Conservation (phyloP, 768 basidiomycete genomes). For the Boletus sensibilis region DNA sequence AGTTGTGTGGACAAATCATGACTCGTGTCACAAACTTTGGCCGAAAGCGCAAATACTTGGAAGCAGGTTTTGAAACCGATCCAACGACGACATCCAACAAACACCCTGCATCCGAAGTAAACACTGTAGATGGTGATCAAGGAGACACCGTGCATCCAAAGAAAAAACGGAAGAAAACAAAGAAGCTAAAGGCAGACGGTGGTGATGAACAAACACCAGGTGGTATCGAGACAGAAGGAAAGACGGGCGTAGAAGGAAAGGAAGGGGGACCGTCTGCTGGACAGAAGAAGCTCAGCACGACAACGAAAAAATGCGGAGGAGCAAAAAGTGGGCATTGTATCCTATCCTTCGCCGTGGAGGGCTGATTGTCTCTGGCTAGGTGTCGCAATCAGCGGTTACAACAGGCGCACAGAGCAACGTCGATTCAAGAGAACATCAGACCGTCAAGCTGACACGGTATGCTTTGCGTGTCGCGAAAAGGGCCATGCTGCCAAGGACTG, state of each 20-base stretch:
- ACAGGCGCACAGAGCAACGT: slow-evolving; percentile 53
- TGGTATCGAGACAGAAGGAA: slow-evolving; percentile 18
- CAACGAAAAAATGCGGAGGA: slow-evolving; percentile 29
- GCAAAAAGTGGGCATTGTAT: slow-evolving; percentile 21
- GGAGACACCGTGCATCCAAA: slow-evolving; percentile 36
- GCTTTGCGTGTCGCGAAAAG: slow-evolving; percentile 82
- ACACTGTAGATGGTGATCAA: slow-evolving; percentile 1
- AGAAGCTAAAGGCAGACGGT: slow-evolving; percentile 36
- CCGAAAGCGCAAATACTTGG: slow-evolving; percentile 61
- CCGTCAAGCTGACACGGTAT: slow-evolving; percentile 58
- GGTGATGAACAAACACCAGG: slow-evolving; percentile 3
- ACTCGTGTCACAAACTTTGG: slow-evolving; percentile 73
- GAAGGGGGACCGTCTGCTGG: slow-evolving; percentile 10
- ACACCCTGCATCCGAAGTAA: not conserved
- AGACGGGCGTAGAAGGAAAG: slow-evolving; percentile 18
- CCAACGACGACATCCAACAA: slow-evolving; percentile 3
- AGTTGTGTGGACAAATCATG: slow-evolving; percentile 39
- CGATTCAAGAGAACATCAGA: slow-evolving; percentile 63
- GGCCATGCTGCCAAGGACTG: slow-evolving; percentile 87
- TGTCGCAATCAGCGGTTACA: slow-evolving; percentile 19
- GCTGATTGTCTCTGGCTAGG: slow-evolving; percentile 27
- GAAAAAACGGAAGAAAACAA: slow-evolving; percentile 58
- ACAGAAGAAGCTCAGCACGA: slow-evolving; percentile 32
- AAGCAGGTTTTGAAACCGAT: too few relatives aligned
- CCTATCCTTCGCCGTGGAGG: not conserved